Evolutionary conservation across 2,329 filamentous ascomycete genomes (phyloP), one percentile per base, ranked within the genome.

Genomic region (Exophiala oligosperma): DNA sequence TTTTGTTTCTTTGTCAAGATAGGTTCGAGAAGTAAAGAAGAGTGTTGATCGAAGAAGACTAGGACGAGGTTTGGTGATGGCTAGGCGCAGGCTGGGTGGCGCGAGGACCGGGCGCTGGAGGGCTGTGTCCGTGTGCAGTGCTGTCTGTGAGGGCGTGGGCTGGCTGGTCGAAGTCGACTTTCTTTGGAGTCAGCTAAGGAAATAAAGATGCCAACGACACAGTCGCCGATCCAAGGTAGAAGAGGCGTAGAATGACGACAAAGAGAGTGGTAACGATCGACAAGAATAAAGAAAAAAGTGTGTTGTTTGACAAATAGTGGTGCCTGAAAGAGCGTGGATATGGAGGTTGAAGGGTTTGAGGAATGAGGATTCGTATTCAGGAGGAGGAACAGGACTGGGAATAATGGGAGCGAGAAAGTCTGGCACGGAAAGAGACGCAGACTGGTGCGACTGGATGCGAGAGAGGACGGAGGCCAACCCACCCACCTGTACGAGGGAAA

Each of bases 261-360:
- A 57, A 29, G 48, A 54, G 55, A 57, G 38, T 35, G 50, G 41
- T 57, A 61, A 59, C 47, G 59, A 62, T 55, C 44, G 63, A 59
- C 57, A 56, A 51, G 53, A 57, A 57, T 49, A 49, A 26, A 50
- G 35, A 58, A 35, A 56, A 53, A 32, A 29, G 26, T 50, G 44
- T 43, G 56, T 52, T 17, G 17, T 17, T 17, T 44, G 49, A 55
- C 24, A 51, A 63, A 63, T 49, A 55, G 46, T 61, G 61, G 56
- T 58, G 61, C 61, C 61, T 63, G 61, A 61, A 61, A 52, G 61
- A 63, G 50, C 41, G 61, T 52, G 46, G 47, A 32, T 50, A n/a
- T 48, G 29, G 23, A 24, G 44, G 37, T 47, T 55, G 29, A 17
- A 24, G 44, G 37, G 50, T 55, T 55, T 52, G 54, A 60, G 52